phyloP scores from a whole-genome alignment of 2,329 filamentous ascomycete species.

The Magnaporthiopsis poae region DNA sequence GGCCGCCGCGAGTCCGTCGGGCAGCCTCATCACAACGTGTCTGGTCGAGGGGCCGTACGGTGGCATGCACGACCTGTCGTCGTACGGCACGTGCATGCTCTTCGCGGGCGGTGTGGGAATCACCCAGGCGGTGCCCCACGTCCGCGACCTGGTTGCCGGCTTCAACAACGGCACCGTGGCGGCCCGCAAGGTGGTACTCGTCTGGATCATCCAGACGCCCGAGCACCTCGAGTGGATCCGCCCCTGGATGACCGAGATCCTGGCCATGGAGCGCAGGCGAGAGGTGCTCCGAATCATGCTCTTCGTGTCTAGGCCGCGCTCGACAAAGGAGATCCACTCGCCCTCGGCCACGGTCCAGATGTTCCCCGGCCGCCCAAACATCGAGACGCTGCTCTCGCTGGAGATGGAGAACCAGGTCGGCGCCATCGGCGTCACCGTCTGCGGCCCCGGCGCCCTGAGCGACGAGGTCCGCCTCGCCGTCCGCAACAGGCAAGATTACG shows the following conservation, averaged over 20 bases:
- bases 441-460: conserved; percentile 62
- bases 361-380: conserved; percentile 71
- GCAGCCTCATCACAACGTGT: conserved; percentile 53
- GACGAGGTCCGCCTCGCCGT: conserved; percentile 65
- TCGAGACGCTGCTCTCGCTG: conserved; percentile 59
- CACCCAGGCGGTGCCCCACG: conserved; percentile 67
- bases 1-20: conserved; percentile 50
- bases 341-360: conserved; percentile 71
- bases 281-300: conserved; percentile 68
- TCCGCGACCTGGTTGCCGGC: conserved; percentile 61
- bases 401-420: conserved; percentile 68
- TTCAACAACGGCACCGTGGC: conserved; percentile 60
- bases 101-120: conserved; percentile 76
- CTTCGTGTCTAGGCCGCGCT: conserved; percentile 65
- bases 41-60: conserved; percentile 71
- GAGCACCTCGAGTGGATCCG: conserved; percentile 78
- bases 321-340: conserved; percentile 71
- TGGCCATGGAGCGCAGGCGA: conserved; percentile 63
- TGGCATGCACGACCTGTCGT: conserved; percentile 59
- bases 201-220: conserved; percentile 71
- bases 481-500: conserved; percentile 51
- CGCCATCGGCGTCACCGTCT: conserved; percentile 64
- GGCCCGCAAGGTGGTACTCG: conserved; percentile 60
- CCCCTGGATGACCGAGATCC: conserved; percentile 73
- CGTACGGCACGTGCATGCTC: conserved; percentile 68